Base-by-base conservation (phyloP, 2,329 filamentous ascomycete species). In the Calcarisporium arbuscula region DNA sequence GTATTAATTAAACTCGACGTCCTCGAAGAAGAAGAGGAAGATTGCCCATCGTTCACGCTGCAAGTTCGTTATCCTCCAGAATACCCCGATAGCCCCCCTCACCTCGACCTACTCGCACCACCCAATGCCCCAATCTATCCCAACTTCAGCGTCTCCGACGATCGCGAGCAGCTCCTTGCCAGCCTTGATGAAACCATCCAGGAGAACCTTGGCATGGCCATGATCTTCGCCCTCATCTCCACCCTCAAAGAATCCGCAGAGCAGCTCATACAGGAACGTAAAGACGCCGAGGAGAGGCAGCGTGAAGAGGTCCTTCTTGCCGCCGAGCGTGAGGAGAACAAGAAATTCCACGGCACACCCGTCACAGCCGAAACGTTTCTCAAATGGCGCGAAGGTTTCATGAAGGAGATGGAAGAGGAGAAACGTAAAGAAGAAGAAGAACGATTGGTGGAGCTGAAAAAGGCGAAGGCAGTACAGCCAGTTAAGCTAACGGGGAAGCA, bases 171-270 rank as follows among this genome's bases (percentile, higher is more conserved):
- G 34, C 76, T 98, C 11, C 74, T 96, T 12, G 69, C 79, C 32
- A 73, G 75, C 2, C 68, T 96, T 10, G 61, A 77, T 25, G 78
- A 82, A 12, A 85, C 82, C 1, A 83, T 95, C 22, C 81, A 92
- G 56, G 92, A 98, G 60, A 96, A 89, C 48, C 64, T 96, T 40
- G 92, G 92, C 43, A 96, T 96, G 82, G 85, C 88, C 36, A 98
- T 98, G 92, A 68, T 98, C 2, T 98, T 96, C 62, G 87, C 90
- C 0, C 67, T 98, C 17, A 83, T 94, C 35, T 86, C 84, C 11
- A 78, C 83, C 0, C 65, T 98, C 40, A 96, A 95, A 57, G 92
- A 98, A 39, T 72, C 76, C 33, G 90, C 89, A n/a, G 92, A 98
- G 65, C 72, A 80, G 48, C 73, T 98, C 39, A 79, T 96, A 46